Percentiles rank a stretch among this genome's conserved stretches.
Conservation (phyloP, 2,329 filamentous ascomycete genomes). For the Biscogniauxia marginata region DNA sequence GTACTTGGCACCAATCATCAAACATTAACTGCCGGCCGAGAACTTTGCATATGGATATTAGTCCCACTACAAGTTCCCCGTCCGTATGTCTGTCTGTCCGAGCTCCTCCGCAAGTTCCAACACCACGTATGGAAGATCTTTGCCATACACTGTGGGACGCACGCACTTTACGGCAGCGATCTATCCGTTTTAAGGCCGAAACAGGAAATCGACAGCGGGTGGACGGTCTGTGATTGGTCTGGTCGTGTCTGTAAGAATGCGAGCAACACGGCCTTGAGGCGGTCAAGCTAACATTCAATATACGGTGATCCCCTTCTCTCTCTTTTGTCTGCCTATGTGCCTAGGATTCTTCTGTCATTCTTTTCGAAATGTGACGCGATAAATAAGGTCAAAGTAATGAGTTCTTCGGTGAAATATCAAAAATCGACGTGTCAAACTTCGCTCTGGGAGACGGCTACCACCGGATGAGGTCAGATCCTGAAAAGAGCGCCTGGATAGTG, state of each 20-base stretch:
- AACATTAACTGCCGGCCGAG: not conserved
- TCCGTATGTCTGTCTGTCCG: not conserved
- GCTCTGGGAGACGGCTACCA: not conserved
- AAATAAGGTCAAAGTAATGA: too few relatives aligned
- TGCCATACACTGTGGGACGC: not conserved
- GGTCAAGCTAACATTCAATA: not conserved
- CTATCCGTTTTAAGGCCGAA: not conserved
- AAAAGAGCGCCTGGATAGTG: not conserved
- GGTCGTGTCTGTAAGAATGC: not conserved
- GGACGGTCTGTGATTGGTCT: not conserved
- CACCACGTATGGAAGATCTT: not conserved
- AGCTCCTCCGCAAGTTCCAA: not conserved
- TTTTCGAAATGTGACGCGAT: too few relatives aligned
- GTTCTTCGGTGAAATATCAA: not conserved
- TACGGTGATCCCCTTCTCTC: not conserved
- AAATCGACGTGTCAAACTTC: not conserved
- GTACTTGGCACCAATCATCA: not conserved
- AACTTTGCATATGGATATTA: not conserved
- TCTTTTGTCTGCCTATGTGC: not conserved
- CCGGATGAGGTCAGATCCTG: not conserved
- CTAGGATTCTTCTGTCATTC: not conserved
- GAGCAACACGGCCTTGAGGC: not conserved
- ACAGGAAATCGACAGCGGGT: not conserved
- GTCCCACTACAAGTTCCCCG: too few relatives aligned
- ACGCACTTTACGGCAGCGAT: not conserved